Base-by-base conservation (phyloP, 129 eudicot species). In the Lonicera japonica region DNA sequence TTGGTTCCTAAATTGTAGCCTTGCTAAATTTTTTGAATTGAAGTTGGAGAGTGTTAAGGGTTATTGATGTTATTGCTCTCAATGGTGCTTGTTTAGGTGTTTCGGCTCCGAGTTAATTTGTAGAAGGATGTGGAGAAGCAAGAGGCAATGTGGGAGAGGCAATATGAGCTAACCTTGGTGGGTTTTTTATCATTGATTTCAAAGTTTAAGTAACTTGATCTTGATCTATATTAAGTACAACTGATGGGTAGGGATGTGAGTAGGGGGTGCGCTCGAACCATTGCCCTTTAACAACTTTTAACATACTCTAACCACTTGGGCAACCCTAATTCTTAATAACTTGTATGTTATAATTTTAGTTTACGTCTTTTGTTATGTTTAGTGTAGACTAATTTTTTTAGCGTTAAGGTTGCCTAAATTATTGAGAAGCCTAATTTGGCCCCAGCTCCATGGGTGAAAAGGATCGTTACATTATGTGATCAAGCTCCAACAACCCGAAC, bases 141-240 rank as follows among this genome's bases (percentile, higher is more conserved):
- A 69, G 98, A 92, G 61, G 85, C 77, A 79, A 75, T 92, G 98
- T 92, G 98, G 98, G 98, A 87, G 79, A 87, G 87, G 57, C 98
- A 92, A 56, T 96, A 92, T 65, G 95, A 92, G 51, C 88, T 58
- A 91, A 92, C 59, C 88, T 92, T 78, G 98, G 98, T 43, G 98
- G 98, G 21, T 92, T 92, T 76, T 92, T 92, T 56, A 96, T 92
- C 52, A 92, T 6, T 39, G 21, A n/a, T n/a, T n/a, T n/a, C n/a
- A n/a, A n/a, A n/a, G n/a, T n/a, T n/a, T n/a, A n/a, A n/a, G n/a
- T n/a, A n/a, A n/a, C n/a, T n/a, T n/a, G n/a, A n/a, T n/a, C n/a
- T n/a, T n/a, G n/a, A n/a, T n/a, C n/a, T n/a, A n/a, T n/a, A n/a
- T n/a, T n/a, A n/a, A n/a, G n/a, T n/a, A n/a, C n/a, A n/a, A n/a